Percentiles rank a stretch among this genome's conserved stretches.
phyloP scores from a whole-genome alignment of 208 protist species.

The Trypanosoma vivax region DNA sequence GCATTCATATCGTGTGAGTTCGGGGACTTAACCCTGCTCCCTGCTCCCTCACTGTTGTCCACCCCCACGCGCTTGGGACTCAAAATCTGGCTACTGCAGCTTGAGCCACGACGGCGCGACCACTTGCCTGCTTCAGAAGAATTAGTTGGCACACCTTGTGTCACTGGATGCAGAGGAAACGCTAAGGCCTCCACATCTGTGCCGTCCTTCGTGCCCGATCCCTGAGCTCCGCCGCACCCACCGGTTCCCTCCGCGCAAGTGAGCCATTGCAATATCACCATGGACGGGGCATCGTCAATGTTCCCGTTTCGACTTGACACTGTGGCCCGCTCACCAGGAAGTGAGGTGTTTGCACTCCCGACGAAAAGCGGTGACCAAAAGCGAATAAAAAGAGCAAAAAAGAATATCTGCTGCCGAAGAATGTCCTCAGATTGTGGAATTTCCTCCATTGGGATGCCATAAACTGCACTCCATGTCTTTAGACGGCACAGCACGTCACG shows the following conservation, averaged over 20 bases:
- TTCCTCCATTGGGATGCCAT: slow-evolving; percentile 27
- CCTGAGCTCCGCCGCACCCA: not conserved
- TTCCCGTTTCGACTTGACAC: slow-evolving; percentile 7
- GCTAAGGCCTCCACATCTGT: slow-evolving; percentile 11
- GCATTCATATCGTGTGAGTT: too few species aligned
- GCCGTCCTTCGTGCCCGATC: not conserved
- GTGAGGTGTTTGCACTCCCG: slow-evolving; percentile 11
- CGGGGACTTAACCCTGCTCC: not conserved
- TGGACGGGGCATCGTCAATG: slow-evolving; percentile 34
- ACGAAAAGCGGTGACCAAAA: slow-evolving; percentile 80
- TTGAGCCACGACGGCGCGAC: too few species aligned
- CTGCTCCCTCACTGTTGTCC: too few species aligned
- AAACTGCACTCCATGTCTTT: slow-evolving; percentile 67
- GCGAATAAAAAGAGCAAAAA: slow-evolving; percentile 64
- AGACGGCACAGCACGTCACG: slow-evolving; percentile 59
- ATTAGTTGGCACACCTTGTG: too few species aligned
- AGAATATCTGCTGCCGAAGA: slow-evolving; percentile 78
- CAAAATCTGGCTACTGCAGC: too few species aligned
- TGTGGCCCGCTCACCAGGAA: not conserved
- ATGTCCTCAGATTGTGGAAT: slow-evolving; percentile 46
- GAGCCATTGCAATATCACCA: slow-evolving; percentile 72
- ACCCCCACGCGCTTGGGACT: too few species aligned
- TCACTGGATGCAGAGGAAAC: slow-evolving; percentile 11
- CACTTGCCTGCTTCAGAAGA: too few species aligned
- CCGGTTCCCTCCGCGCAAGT: slow-evolving; percentile 29